A percentile compares a stretch with the other conserved stretches of the same genome.
These are phyloP conservation scores for Leccinum truebloodii DNA, from an alignment of 768 basidiomycete genomes.

Conservation along the genomic window DNA sequence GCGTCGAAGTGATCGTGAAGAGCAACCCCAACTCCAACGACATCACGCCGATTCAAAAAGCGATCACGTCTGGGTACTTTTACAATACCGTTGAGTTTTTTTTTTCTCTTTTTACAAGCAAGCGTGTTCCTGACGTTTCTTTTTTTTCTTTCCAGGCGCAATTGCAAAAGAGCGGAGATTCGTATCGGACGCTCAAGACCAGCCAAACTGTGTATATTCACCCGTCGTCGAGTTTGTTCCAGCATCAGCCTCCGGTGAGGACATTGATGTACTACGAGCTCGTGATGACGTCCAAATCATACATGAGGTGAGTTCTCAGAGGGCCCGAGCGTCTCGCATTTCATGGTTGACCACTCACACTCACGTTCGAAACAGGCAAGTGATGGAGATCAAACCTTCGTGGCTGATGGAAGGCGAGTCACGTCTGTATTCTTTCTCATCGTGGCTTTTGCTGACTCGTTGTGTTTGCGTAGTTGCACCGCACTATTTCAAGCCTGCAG, in stretches of 20 bases:
- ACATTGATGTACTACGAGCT: slow-evolving; percentile 94
- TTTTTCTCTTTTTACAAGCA: not conserved
- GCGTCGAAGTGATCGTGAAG: slow-evolving; percentile 89
- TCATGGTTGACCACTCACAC: not conserved
- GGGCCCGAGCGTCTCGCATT: not conserved
- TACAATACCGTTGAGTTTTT: slow-evolving; percentile 80
- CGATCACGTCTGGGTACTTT: slow-evolving; percentile 93
- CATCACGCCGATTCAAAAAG: slow-evolving; percentile 92
- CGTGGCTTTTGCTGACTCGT: not conserved
- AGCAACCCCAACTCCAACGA: slow-evolving; percentile 92
- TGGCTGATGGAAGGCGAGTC: slow-evolving; percentile 88
- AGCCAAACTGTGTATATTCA: slow-evolving; percentile 97
- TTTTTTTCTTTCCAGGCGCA: slow-evolving; percentile 69
- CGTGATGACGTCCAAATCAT: slow-evolving; percentile 94
- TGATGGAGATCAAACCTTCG: slow-evolving; percentile 96
- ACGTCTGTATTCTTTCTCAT: not conserved
- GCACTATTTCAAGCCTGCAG: slow-evolving; percentile 91
- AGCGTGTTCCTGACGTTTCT: not conserved
- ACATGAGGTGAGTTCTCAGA: slow-evolving; percentile 63
- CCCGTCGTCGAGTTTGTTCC: slow-evolving; percentile 93
- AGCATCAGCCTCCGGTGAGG: slow-evolving; percentile 91
- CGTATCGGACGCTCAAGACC: slow-evolving; percentile 95
- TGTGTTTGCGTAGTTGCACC: slow-evolving; percentile 64
- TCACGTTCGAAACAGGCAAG: slow-evolving; percentile 53
- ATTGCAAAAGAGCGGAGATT: slow-evolving; percentile 94